Evolutionary conservation across 441 rosid species (phyloP).

Genomic region (Populus hybrid): DNA sequence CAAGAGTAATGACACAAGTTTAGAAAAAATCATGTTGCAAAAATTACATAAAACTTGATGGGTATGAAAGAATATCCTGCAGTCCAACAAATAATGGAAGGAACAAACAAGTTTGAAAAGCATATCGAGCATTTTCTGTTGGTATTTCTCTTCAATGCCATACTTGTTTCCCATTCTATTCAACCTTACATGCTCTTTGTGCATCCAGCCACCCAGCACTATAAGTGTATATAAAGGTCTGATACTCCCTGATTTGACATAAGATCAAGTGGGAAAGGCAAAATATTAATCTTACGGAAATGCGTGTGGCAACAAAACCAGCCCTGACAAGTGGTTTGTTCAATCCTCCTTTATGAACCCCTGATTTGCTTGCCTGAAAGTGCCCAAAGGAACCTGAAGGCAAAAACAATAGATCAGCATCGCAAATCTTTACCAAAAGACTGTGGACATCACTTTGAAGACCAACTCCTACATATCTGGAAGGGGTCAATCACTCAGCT

Average conservation of each 20-base stretch:
- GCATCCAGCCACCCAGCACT: background rate
- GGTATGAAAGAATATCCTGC: slow-evolving; percentile 3
- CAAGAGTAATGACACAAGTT: background rate
- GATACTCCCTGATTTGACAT: background rate
- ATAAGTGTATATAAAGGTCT: background rate
- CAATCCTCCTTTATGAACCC: slow-evolving; percentile 93
- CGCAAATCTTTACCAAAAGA: background rate
- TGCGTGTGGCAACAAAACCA: slow-evolving; percentile 92
- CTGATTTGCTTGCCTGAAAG: slow-evolving; percentile 94
- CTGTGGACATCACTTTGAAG: background rate
- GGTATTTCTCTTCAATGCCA: background rate
- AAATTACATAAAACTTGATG: background rate
- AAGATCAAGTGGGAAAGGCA: background rate
- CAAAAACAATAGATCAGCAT: slow-evolving; percentile 1
- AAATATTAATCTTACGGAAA: slow-evolving; percentile 51
- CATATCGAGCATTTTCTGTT: background rate
- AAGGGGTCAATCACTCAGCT: background rate
- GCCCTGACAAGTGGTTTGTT: slow-evolving; percentile 69
- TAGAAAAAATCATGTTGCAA: background rate
- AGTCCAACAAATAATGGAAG: background rate
- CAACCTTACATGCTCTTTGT: background rate
- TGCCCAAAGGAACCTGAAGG: slow-evolving; percentile 91
- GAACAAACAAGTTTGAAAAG: background rate
- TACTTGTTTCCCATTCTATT: background rate
- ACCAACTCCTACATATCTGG: background rate